Conservation (phyloP, 2,329 filamentous ascomycete genomes). For the Epicoccum nigrum region DNA sequence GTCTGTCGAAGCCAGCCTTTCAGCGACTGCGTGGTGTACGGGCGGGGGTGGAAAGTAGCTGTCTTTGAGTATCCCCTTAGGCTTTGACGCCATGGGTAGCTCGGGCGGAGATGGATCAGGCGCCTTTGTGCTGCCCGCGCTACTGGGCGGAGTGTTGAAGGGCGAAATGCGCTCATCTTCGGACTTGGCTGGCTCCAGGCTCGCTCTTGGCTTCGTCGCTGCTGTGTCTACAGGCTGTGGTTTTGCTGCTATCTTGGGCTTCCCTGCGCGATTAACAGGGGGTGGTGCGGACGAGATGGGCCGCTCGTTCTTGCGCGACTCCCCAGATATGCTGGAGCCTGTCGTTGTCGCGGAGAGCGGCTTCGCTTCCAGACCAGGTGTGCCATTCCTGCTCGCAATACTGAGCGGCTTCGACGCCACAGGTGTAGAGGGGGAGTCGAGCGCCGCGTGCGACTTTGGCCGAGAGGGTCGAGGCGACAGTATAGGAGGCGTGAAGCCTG, state of each 20-base stretch:
- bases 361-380: slow-evolving; percentile 50
- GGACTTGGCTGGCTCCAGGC: slow-evolving; percentile 47
- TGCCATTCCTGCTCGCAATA: slow-evolving; percentile 49
- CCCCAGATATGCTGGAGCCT: slow-evolving; percentile 22
- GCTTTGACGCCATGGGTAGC: slow-evolving; percentile 33
- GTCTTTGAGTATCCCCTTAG: slow-evolving; percentile 32
- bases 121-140: slow-evolving; percentile 61
- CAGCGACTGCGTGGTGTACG: slow-evolving; percentile 38
- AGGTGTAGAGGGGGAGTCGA: slow-evolving; percentile 31
- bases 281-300: slow-evolving; percentile 59
- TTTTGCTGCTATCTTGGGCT: slow-evolving; percentile 69
- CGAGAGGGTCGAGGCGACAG: slow-evolving; percentile 45
- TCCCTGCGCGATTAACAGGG: slow-evolving; percentile 80
- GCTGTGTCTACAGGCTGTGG: slow-evolving; percentile 37
- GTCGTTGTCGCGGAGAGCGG: slow-evolving; percentile 30
- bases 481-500: slow-evolving; percentile 42
- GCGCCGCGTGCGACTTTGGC: slow-evolving; percentile 29
- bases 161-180: slow-evolving; percentile 68
- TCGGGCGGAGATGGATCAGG: slow-evolving; percentile 30
- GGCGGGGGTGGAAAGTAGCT: slow-evolving; percentile 44
- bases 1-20: slow-evolving; percentile 31
- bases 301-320: slow-evolving; percentile 41
- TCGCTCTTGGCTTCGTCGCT: slow-evolving; percentile 19
- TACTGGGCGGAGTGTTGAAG: slow-evolving; percentile 84
- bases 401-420: slow-evolving; percentile 39